Base-by-base conservation (phyloP, 2,329 filamentous ascomycete species). In the Neonectria neomacrospora region DNA sequence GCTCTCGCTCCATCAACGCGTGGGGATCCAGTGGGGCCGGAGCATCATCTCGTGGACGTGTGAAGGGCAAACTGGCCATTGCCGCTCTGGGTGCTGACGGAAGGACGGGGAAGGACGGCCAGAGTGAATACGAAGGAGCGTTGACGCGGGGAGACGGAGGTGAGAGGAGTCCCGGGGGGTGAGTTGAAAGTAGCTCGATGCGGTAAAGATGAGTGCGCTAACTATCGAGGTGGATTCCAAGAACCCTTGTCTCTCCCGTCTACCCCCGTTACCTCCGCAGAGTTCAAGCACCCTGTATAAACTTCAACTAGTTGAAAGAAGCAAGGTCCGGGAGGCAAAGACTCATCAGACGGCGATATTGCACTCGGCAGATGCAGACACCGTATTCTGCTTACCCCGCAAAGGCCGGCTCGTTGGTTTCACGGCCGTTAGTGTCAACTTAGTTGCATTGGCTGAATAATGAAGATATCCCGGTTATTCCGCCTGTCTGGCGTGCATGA, bases 101-200 rank as follows among this genome's bases (percentile, higher is more conserved):
- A 23, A 26, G 12, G 5, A 55, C 51, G 59, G 59, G 59, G 59
- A 62, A 57, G 16, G 48, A 53, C 59, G 59, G 59, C 32, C 12
- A 52, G 42, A 44, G 20, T 18, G 39, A 8, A 20, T 16, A 30
- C 37, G 28, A 28, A 26, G 32, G 50, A 12, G 58, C 50, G 30
- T 37, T 16, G n/a, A 62, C 54, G 48, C 54, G 59, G 48, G 59
- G 54, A 61, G 59, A 57, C 54, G 59, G 54, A 54, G 28, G 26
- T 42, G 41, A 55, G 28, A 18, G 28, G 41, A 47, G n/a, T 41
- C 26, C 28, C n/a, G n/a, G n/a, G 26, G n/a, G 47, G 28, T 34
- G 28, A 47, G 52, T 51, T 42, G 45, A 32, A 45, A 20, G n/a
- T 32, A 30, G 2, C 44, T 32, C 42, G 20, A 28, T 23, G 16